Evolutionary conservation across 371 early-diverging fungal genomes (phyloP).

Genomic region (Mucor plumbeus): DNA sequence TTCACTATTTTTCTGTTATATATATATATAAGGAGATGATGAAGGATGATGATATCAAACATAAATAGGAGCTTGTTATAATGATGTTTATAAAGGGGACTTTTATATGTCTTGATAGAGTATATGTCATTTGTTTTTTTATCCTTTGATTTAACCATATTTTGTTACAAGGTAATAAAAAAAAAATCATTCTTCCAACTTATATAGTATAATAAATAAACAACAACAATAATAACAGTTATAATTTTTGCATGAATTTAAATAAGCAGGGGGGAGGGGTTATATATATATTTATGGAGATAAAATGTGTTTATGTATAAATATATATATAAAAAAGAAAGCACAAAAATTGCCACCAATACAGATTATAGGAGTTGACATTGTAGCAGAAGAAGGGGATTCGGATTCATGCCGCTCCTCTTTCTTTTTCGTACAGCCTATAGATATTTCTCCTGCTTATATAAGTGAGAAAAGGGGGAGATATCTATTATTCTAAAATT

Average conservation of each 20-base stretch:
- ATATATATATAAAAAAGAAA: not conserved
- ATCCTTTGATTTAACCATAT: not conserved
- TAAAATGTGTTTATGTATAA: constrained; percentile 1
- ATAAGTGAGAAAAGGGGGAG: not conserved
- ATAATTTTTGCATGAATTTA: constrained; percentile 23
- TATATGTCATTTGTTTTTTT: not conserved
- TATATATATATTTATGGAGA: not conserved
- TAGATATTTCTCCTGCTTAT: not conserved
- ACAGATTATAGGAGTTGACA: constrained; percentile 1
- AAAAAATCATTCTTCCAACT: not conserved
- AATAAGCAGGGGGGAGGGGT: constrained; percentile 17
- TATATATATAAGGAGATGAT: not conserved
- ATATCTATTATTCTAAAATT: not conserved
- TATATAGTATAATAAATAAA: not conserved
- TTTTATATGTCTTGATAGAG: not conserved
- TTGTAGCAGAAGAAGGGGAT: not conserved
- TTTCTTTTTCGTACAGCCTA: not conserved
- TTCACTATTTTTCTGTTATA: not conserved
- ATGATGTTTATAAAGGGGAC: not conserved
- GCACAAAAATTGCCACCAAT: not conserved
- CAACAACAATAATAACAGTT: constrained; percentile 4
- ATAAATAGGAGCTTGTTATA: not conserved
- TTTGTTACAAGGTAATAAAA: too few relatives aligned
- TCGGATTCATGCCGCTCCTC: constrained; percentile 13
- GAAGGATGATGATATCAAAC: constrained; percentile 4